These are phyloP conservation scores for Paxillus ammoniavirescens DNA, from an alignment of 768 basidiomycete species.

Conservation along the genomic window DNA sequence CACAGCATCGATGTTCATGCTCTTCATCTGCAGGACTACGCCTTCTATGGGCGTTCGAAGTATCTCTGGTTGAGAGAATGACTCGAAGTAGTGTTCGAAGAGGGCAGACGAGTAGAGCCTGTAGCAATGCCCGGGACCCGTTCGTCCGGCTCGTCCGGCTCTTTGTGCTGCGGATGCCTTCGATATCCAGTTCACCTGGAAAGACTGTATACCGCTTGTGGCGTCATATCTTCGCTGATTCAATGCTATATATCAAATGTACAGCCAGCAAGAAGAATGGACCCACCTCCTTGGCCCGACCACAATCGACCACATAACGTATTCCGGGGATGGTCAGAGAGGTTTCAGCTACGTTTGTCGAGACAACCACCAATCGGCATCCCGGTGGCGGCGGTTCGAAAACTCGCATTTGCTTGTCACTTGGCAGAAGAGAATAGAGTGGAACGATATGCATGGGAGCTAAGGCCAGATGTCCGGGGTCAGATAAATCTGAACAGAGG, in stretches of 20 bases:
- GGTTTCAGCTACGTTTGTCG: constrained; percentile 96
- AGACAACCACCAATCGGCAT: constrained; percentile 85
- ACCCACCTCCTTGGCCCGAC: constrained; percentile 87
- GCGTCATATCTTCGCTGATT: constrained; percentile 79
- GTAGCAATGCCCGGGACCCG: constrained; percentile 98
- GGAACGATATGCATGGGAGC: constrained; percentile 95
- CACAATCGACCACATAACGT: constrained; percentile 96
- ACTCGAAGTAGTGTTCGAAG: constrained; percentile 88
- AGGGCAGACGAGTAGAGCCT: constrained; percentile 94
- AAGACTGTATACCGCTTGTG: constrained; percentile 82
- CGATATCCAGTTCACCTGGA: constrained; percentile 90
- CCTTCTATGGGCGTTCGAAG: constrained; percentile 95
- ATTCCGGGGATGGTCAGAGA: constrained; percentile 97
- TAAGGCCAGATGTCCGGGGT: constrained; percentile 29
- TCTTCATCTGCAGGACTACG: constrained; percentile 97
- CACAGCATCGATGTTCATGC: constrained; percentile 96
- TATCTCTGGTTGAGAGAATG: constrained; percentile 89
- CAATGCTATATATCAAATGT: constrained; percentile 1
- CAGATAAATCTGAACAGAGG: constrained; percentile 1
- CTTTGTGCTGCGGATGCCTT: constrained; percentile 95
- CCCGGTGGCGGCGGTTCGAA: constrained; percentile 83
- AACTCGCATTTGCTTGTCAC: constrained; percentile 93
- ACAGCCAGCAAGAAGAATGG: neutral
- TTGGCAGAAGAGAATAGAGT: constrained; percentile 87
- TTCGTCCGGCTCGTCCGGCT: constrained; percentile 95